Percentiles rank a stretch among this genome's conserved stretches.
Evolutionary conservation across 805 yeast species (phyloP).

Genomic region (Candida michaelii): DNA sequence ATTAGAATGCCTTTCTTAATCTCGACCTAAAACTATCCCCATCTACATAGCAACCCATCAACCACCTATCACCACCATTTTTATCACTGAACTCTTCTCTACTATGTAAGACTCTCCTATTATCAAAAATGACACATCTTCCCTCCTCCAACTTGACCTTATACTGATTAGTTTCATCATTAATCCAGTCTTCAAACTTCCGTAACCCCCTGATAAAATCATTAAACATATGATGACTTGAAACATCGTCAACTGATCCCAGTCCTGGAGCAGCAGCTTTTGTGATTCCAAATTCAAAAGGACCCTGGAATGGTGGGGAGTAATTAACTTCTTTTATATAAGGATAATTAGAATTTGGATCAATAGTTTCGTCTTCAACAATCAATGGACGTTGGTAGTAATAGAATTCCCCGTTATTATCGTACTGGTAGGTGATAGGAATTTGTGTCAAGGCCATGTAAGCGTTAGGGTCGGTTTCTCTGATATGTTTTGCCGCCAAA

Average conservation of each 20-base stretch:
- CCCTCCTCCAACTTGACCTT: conserved; percentile 56
- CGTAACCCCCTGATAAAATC: conserved; percentile 60
- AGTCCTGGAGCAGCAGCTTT: conserved; percentile 12
- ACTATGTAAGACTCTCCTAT: conserved; percentile 69
- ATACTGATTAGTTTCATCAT: conserved; percentile 52
- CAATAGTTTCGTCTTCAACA: conserved; percentile 46
- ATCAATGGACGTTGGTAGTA: conserved; percentile 62
- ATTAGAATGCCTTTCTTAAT: conserved; percentile 32
- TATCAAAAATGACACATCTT: conserved; percentile 66
- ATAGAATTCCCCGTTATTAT: conserved; percentile 60
- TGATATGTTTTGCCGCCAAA: conserved; percentile 58
- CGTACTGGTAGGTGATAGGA: conserved; percentile 70
- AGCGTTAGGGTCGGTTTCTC: conserved; percentile 57
- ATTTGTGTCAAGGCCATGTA: conserved; percentile 59
- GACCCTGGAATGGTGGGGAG: conserved; percentile 84
- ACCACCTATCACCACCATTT: conserved; percentile 59
- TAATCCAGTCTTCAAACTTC: conserved; percentile 59
- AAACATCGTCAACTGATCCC: conserved; percentile 32
- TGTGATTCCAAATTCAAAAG: conserved; percentile 60
- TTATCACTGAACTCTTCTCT: conserved; percentile 44
- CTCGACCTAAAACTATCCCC: conserved; percentile 69
- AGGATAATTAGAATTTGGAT: conserved; percentile 17
- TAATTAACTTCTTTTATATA: conserved; percentile 61
- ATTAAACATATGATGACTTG: conserved; percentile 44
- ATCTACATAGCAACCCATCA: conserved; percentile 76